Percentiles rank a stretch among this genome's conserved stretches.
These are phyloP conservation scores for Perkinsus olseni DNA, from an alignment of 169 alveolate species.

Conservation along the genomic window DNA sequence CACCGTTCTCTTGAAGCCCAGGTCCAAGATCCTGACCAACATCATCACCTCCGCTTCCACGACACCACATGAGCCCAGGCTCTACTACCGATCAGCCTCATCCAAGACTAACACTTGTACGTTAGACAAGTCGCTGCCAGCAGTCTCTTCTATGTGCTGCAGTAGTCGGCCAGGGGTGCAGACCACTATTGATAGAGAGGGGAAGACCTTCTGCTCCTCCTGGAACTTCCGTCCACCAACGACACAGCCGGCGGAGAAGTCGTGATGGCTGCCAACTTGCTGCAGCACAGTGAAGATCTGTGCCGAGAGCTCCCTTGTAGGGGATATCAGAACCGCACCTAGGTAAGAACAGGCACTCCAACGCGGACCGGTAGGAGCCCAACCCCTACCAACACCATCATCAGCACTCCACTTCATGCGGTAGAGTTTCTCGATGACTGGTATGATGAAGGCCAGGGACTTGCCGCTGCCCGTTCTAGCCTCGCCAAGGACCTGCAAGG, in stretches of 20 bases:
- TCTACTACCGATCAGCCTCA: constrained; percentile 81
- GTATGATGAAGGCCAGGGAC: constrained; percentile 75
- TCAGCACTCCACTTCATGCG: constrained; percentile 50
- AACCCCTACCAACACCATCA: neutral
- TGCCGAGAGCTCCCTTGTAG: constrained; percentile 85
- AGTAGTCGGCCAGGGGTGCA: constrained; percentile 92
- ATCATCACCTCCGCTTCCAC: neutral
- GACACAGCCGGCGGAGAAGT: constrained; percentile 75
- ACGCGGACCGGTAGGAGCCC: neutral
- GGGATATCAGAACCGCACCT: constrained; percentile 77
- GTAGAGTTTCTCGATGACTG: constrained; percentile 76
- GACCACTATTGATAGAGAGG: constrained; percentile 66
- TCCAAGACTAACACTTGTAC: constrained; percentile 76
- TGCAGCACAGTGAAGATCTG: constrained; percentile 78
- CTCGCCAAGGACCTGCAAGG: constrained; percentile 14
- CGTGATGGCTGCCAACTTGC: constrained; percentile 59
- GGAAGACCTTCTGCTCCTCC: constrained; percentile 66
- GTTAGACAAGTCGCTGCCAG: constrained; percentile 68
- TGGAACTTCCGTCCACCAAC: constrained; percentile 83
- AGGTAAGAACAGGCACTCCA: constrained; percentile 17
- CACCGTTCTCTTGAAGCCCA: constrained; percentile 79
- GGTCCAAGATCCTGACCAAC: constrained; percentile 66
- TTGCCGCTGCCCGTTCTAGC: constrained; percentile 87
- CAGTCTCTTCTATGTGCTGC: constrained; percentile 86
- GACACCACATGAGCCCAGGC: constrained; percentile 27